Conservation (phyloP, 495 filamentous ascomycete species). For the Xylaria longipes region DNA sequence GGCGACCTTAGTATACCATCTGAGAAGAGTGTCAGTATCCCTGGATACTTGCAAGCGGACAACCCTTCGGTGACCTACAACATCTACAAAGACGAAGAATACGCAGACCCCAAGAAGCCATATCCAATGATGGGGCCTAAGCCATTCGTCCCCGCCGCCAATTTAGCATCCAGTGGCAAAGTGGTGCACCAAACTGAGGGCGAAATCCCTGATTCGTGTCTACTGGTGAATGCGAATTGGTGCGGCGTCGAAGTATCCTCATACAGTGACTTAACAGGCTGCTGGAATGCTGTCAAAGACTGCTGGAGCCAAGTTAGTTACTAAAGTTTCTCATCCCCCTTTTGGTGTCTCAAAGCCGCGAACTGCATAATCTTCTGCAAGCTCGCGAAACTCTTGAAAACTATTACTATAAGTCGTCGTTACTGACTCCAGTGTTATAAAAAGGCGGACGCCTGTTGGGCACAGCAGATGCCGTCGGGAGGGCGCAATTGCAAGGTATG, state of each 20-base stretch:
- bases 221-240: slow-evolving; percentile 65
- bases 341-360: no score
- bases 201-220: slow-evolving; percentile 49
- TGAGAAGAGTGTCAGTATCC: slow-evolving; percentile 58
- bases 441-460: slow-evolving; percentile 52
- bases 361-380: background rate
- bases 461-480: slow-evolving; percentile 55
- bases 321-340: background rate
- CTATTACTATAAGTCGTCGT: background rate
- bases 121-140: slow-evolving; percentile 62
- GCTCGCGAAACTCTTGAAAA: background rate
- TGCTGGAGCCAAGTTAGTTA: slow-evolving; percentile 57
- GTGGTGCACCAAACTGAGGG: slow-evolving; percentile 38
- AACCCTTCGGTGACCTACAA: slow-evolving; percentile 59
- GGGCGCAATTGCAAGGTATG: slow-evolving; percentile 57
- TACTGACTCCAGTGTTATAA: background rate
- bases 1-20: slow-evolving; percentile 34
- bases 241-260: slow-evolving; percentile 57
- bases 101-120: slow-evolving; percentile 35
- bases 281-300: slow-evolving; percentile 50
- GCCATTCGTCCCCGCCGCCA: slow-evolving; percentile 40
- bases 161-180: slow-evolving; percentile 25
- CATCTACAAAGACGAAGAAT: slow-evolving; percentile 49
- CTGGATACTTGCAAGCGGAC: slow-evolving; percentile 55
- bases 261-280: slow-evolving; percentile 54